A percentile compares a stretch with the other conserved stretches of the same genome.
phyloP scores from a whole-genome alignment of 495 filamentous ascomycete genomes.

The Lindgomyces ingoldianus region DNA sequence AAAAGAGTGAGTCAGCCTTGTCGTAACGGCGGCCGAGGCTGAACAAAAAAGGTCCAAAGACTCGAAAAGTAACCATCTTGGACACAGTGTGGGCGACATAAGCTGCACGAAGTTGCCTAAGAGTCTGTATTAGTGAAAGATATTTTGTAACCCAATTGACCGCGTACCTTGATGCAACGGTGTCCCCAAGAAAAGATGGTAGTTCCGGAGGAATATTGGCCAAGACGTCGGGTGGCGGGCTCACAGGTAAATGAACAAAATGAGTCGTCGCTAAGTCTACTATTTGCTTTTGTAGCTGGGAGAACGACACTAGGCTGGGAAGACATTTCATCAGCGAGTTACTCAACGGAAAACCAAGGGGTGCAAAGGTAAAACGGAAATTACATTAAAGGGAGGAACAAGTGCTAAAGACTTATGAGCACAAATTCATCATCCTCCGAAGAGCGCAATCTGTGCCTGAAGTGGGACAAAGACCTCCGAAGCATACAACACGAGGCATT shows the following conservation, averaged over 20 bases:
- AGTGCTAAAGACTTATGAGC: slow-evolving; percentile 26
- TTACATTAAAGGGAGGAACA: slow-evolving; percentile 30
- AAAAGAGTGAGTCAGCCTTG: slow-evolving; percentile 64
- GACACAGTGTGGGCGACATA: slow-evolving; percentile 64
- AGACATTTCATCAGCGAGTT: slow-evolving; percentile 48
- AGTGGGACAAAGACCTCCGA: not conserved
- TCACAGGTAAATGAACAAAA: slow-evolving; percentile 59
- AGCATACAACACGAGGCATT: slow-evolving; percentile 9
- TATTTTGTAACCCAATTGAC: not conserved
- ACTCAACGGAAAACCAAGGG: slow-evolving; percentile 39
- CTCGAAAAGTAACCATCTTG: slow-evolving; percentile 60
- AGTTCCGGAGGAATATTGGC: slow-evolving; percentile 57
- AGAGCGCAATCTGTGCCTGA: slow-evolving; percentile 1
- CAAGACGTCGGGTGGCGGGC: slow-evolving; percentile 55
- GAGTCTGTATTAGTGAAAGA: not conserved
- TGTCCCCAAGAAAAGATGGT: slow-evolving; percentile 55
- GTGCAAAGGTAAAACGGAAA: slow-evolving; percentile 5
- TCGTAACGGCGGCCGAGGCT: slow-evolving; percentile 62
- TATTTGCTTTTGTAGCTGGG: slow-evolving; percentile 59
- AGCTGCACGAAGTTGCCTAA: slow-evolving; percentile 58
- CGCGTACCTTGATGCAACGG: slow-evolving; percentile 47
- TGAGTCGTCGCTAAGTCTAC: slow-evolving; percentile 59
- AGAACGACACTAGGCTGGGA: slow-evolving; percentile 59
- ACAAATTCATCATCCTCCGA: slow-evolving; percentile 13
- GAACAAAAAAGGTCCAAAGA: slow-evolving; percentile 67